Percentiles rank a stretch among this genome's conserved stretches.
Evolutionary conservation across 257 asterid genomes (phyloP).

Genomic region (Catharanthus roseus): DNA sequence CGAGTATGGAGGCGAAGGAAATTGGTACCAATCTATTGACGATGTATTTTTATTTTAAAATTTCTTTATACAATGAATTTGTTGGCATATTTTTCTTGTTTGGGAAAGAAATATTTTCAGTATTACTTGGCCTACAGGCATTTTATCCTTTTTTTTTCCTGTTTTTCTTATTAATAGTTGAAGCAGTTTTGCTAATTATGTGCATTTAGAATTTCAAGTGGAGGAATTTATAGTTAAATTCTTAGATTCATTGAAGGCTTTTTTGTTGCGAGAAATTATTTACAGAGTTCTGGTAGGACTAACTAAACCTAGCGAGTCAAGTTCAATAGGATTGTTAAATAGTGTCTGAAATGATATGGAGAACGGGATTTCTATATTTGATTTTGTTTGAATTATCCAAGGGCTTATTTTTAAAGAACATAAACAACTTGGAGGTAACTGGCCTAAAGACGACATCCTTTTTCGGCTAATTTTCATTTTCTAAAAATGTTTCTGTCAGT

Average conservation of each 20-base stretch:
- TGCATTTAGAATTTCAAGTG: not conserved
- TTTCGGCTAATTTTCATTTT: not conserved
- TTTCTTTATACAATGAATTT: not conserved
- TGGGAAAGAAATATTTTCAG: not conserved
- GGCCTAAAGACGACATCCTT: not conserved
- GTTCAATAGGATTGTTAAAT: not conserved
- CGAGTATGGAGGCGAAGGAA: constrained; percentile 78
- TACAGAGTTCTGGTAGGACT: not conserved
- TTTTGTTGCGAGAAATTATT: not conserved
- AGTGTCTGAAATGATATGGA: no score
- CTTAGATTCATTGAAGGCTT: not conserved
- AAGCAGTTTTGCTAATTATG: not conserved
- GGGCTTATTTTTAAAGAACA: not conserved
- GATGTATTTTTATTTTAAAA: not conserved
- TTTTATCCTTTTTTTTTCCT: not conserved
- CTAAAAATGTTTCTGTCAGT: not conserved
- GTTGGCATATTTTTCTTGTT: not conserved
- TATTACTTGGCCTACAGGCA: not conserved
- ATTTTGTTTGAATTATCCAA: not conserved
- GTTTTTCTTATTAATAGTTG: no score
- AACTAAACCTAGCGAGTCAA: not conserved
- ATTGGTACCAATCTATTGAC: constrained; percentile 38
- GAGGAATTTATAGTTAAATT: not conserved
- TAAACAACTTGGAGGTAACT: not conserved
- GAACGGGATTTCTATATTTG: no score